These are phyloP conservation scores for Boletus sensibilis DNA, from an alignment of 768 basidiomycete species.

Conservation along the genomic window DNA sequence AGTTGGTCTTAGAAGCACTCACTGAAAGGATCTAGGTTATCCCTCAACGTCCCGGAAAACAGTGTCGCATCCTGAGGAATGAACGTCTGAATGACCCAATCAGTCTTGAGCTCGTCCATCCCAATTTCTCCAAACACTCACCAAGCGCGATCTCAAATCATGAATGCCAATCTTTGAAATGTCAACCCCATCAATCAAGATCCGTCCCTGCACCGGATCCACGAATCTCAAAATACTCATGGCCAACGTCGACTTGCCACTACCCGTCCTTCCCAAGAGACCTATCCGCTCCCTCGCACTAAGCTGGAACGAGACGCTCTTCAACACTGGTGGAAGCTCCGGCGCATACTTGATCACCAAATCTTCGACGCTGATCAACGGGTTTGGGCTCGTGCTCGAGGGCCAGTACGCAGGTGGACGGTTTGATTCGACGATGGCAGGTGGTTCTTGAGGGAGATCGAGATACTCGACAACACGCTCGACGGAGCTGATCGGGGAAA, in stretches of 20 bases:
- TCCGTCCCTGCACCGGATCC: constrained; percentile 73
- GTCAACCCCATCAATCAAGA: constrained; percentile 86
- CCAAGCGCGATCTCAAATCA: constrained; percentile 74
- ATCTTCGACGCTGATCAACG: constrained; percentile 68
- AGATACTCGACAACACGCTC: constrained; percentile 93
- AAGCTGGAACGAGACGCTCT: constrained; percentile 70
- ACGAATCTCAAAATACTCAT: constrained; percentile 86
- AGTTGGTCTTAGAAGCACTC: background rate
- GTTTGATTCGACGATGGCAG: constrained; percentile 66
- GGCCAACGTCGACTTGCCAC: constrained; percentile 80
- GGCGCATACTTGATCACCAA: constrained; percentile 81
- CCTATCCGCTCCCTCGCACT: constrained; percentile 74
- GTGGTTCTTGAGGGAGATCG: constrained; percentile 84
- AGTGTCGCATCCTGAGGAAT: constrained; percentile 76
- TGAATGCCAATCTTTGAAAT: constrained; percentile 82
- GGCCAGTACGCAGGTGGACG: constrained; percentile 94
- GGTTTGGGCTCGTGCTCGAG: constrained; percentile 57
- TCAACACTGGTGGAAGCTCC: constrained; percentile 78
- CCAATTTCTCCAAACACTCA: constrained; percentile 33
- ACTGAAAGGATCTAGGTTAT: constrained; percentile 75
- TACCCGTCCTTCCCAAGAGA: constrained; percentile 78
- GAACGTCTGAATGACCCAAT: constrained; percentile 54
- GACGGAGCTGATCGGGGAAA: constrained; percentile 56
- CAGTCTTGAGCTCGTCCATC: background rate
- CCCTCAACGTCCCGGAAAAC: constrained; percentile 77